Evolutionary conservation across 169 alveolate genomes (phyloP).

Genomic region (Babesia bovis): DNA sequence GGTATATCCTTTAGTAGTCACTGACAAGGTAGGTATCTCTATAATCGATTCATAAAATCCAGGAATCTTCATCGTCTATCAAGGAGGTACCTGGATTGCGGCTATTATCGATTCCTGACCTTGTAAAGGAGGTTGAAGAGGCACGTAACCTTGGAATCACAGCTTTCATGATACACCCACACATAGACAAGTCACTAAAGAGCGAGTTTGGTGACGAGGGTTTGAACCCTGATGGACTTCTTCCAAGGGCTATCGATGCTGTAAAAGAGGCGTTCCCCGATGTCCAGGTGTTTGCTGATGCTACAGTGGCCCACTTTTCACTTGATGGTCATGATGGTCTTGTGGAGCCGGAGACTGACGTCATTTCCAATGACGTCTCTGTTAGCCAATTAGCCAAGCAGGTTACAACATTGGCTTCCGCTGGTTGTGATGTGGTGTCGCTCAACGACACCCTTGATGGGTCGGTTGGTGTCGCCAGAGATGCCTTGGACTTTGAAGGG

Average conservation of each 20-base stretch:
- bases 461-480: constrained; percentile 43
- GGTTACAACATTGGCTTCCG: constrained; percentile 56
- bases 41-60: background rate
- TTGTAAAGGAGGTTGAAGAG: constrained; percentile 43
- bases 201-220: constrained; percentile 63
- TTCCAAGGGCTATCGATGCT: constrained; percentile 48
- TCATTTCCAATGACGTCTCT: constrained; percentile 48
- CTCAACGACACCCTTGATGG: constrained; percentile 52
- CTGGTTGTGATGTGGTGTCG: constrained; percentile 56
- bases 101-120: constrained; percentile 37
- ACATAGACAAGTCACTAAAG: constrained; percentile 26
- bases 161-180: constrained; percentile 46
- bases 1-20: constrained; percentile 49
- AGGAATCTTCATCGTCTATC: constrained; percentile 16
- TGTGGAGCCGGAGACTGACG: constrained; percentile 41
- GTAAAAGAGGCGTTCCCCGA: constrained; percentile 55
- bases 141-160: constrained; percentile 54
- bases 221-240: constrained; percentile 50
- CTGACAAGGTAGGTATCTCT: constrained; percentile 30
- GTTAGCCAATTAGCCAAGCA: constrained; percentile 62
- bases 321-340: constrained; percentile 58
- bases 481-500: constrained; percentile 56
- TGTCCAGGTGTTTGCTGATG: constrained; percentile 56
- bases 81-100: constrained; percentile 49
- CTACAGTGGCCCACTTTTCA: constrained; percentile 53